Base-by-base conservation (phyloP, 2,329 filamentous ascomycete genomes). In the Emmonsia crescens region DNA sequence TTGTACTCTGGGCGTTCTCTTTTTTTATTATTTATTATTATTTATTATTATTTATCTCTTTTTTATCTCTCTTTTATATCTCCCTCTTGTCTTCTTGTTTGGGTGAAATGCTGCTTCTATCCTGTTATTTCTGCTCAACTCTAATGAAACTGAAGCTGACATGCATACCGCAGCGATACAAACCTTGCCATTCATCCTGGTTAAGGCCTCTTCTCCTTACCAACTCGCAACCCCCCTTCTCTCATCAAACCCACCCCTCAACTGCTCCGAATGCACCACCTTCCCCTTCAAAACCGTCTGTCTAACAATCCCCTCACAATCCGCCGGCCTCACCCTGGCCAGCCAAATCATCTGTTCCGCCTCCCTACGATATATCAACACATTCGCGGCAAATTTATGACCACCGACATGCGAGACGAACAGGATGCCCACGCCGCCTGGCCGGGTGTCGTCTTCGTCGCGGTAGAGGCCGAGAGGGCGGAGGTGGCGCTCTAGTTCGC, bases 321-420 rank as follows among this genome's bases (percentile, higher is more conserved):
- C 91, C 77, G 94, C 88, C 0, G 93, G 93, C 71, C 79, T 77
- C 27, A 96, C 86, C 61, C 93, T 80, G 21, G 90, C 93, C 51
- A 96, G 80, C 93, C 93, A 96, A 68, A 96, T 95, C 66, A 92
- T 92, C 78, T 96, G 92, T 56, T 84, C 86, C 0, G 90, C 92
- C 33, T 76, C 75, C 51, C 75, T 73, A 10, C 75, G 73, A 74
- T 99, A 97, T 1, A 99, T 81, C 79, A 99, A 89, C 68, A 97
- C 85, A 70, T 99, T 99, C 44, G 94, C 94, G 49, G 87, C 87
- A 77, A 95, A 97, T 78, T 96, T 96, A 79, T 99, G 94, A 0
- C 94, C 94, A 33, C 94, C 94, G 1, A 96, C 91, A 71, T 99
- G 94, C 66, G 86, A 93, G 71, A 97, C 95, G 72, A 96, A 97